A percentile compares a stretch with the other conserved stretches of the same genome.
Conservation (phyloP, 176 grass and related monocot genomes). For the Phoenix dactylifera region DNA sequence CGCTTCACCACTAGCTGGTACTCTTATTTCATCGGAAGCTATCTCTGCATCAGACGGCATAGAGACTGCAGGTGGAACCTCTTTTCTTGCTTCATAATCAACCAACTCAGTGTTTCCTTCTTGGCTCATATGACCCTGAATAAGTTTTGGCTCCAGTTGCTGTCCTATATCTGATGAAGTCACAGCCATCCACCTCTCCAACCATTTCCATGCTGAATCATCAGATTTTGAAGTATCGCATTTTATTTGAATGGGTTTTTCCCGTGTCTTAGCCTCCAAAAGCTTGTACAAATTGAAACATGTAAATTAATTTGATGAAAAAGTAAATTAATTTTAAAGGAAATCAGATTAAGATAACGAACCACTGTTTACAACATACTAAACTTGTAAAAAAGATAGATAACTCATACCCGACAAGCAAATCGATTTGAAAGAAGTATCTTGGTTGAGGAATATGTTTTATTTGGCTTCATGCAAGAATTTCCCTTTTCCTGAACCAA, state of each 20-base stretch:
- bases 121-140: neutral
- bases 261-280: constrained; percentile 39
- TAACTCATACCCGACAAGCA: constrained; percentile 58
- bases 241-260: constrained; percentile 61
- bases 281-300: constrained; percentile 51
- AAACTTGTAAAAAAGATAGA: neutral
- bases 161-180: constrained; percentile 15
- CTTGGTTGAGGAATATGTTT: constrained; percentile 38
- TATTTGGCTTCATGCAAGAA: constrained; percentile 26
- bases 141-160: neutral
- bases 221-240: constrained; percentile 73
- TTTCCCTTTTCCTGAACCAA: constrained; percentile 13
- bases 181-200: constrained; percentile 78
- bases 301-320: constrained; percentile 1
- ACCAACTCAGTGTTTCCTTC: constrained; percentile 32
- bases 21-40: neutral
- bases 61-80: constrained; percentile 1
- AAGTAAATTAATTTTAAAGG: constrained; percentile 9
- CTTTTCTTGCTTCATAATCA: constrained; percentile 12
- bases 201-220: constrained; percentile 78
- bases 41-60: constrained; percentile 29
- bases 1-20: neutral
- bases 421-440: constrained; percentile 77
- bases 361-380: no score
- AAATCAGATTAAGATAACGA: neutral